phyloP scores from a whole-genome alignment of 257 asterid species.

The Solanum verrucosum region DNA sequence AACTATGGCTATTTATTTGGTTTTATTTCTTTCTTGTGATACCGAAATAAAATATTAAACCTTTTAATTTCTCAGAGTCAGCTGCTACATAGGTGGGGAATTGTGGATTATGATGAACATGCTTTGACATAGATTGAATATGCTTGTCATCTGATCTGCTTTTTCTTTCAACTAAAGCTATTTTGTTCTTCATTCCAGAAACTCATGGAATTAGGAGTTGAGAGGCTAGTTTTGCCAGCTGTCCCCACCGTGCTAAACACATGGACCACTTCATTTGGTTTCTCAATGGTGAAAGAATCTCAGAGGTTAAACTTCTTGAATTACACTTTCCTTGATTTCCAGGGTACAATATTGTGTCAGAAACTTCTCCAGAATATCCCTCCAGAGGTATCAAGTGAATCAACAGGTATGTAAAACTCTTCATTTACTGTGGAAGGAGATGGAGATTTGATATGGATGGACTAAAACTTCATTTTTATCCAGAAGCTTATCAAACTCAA shows the following conservation, averaged over 20 bases:
- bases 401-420: slow-evolving; percentile 26
- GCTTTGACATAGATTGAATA: neutral
- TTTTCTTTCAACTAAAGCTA: neutral
- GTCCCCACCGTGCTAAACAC: slow-evolving; percentile 46
- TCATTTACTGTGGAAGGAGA: neutral
- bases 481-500: slow-evolving; percentile 23
- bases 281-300: slow-evolving; percentile 41
- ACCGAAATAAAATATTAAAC: neutral
- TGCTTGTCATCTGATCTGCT: neutral
- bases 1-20: neutral
- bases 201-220: slow-evolving; percentile 53
- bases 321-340: slow-evolving; percentile 51
- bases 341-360: slow-evolving; percentile 64
- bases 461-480: slow-evolving; percentile 3
- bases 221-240: slow-evolving; percentile 74
- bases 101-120: neutral
- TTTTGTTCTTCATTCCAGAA: slow-evolving; percentile 29
- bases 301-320: slow-evolving; percentile 37
- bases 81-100: neutral
- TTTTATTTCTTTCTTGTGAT: neutral
- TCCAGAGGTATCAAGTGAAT: slow-evolving; percentile 14
- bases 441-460: neutral
- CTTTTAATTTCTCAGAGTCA: neutral
- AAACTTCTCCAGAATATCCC: slow-evolving; percentile 23
- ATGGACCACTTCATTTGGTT: slow-evolving; percentile 63